These are phyloP conservation scores for Akanthomyces lecanii DNA, from an alignment of 2,329 filamentous ascomycete genomes.

Conservation along the genomic window DNA sequence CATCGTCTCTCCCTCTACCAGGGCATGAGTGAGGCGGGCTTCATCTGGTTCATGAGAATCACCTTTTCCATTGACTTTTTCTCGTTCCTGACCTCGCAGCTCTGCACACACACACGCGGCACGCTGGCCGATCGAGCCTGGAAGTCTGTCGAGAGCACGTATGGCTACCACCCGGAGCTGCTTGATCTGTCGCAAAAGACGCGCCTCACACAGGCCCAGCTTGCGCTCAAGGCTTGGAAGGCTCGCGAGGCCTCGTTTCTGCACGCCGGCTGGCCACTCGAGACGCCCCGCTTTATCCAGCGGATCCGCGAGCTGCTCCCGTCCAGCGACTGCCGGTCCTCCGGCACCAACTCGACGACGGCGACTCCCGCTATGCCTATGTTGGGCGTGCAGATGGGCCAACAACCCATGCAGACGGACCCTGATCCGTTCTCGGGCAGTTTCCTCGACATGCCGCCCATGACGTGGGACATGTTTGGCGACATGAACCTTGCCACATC, in stretches of 20 bases:
- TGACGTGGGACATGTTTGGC: conserved; percentile 17
- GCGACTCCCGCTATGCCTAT: conserved; percentile 13
- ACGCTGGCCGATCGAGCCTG: conserved; percentile 51
- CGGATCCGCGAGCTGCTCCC: conserved; percentile 42
- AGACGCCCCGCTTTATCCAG: conserved; percentile 43
- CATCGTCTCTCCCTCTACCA: conserved; percentile 43
- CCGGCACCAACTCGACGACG: neutral
- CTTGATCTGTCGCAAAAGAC: conserved; percentile 44
- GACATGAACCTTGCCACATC: conserved; percentile 22
- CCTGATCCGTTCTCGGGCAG: conserved; percentile 5
- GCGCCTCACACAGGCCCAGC: conserved; percentile 42
- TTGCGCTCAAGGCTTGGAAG: conserved; percentile 50
- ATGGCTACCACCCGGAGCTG: conserved; percentile 47
- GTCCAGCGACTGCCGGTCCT: conserved; percentile 13
- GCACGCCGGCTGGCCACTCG: conserved; percentile 34
- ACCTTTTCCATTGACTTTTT: conserved; percentile 56
- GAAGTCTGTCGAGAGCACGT: conserved; percentile 43
- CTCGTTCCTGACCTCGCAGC: conserved; percentile 50
- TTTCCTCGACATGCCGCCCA: conserved; percentile 13
- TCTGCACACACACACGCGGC: conserved; percentile 46
- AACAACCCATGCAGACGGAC: conserved; percentile 1
- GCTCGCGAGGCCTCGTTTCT: conserved; percentile 41
- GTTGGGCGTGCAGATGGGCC: conserved; percentile 10
- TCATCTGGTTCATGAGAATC: conserved; percentile 51
- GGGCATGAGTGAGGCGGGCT: conserved; percentile 41